A percentile compares a stretch with the other conserved stretches of the same genome.
phyloP scores from a whole-genome alignment of 2,329 filamentous ascomycete genomes.

The Colletotrichum cereale region DNA sequence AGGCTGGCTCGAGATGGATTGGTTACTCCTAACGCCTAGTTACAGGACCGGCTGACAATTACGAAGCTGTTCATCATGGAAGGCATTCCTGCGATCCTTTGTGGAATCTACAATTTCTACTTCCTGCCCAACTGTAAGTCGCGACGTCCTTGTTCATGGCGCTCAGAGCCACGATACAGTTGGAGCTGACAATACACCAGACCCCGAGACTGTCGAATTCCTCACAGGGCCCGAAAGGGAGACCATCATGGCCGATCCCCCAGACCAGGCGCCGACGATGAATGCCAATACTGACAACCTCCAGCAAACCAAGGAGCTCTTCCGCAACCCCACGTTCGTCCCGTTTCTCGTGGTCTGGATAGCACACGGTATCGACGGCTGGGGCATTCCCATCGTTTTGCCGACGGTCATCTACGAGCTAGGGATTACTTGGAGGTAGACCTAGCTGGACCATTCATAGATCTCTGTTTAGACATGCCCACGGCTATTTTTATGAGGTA shows the following conservation, averaged over 20 bases:
- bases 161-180: neutral
- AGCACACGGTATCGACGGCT: constrained; percentile 47
- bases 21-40: neutral
- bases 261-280: constrained; percentile 44
- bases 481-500: too few relatives aligned
- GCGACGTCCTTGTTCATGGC: neutral
- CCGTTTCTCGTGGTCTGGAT: constrained; percentile 47
- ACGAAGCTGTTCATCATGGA: constrained; percentile 46
- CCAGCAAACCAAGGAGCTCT: constrained; percentile 42
- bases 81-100: constrained; percentile 44
- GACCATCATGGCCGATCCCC: constrained; percentile 42
- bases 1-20: constrained; percentile 47
- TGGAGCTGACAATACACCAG: constrained; percentile 10
- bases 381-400: constrained; percentile 46
- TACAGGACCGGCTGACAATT: neutral
- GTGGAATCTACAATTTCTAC: constrained; percentile 44
- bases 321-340: constrained; percentile 43
- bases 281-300: constrained; percentile 42
- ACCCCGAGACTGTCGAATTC: constrained; percentile 44
- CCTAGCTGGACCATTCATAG: too few relatives aligned
- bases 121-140: constrained; percentile 44
- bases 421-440: constrained; percentile 42
- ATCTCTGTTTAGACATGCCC: too few relatives aligned
- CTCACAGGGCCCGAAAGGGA: constrained; percentile 43
- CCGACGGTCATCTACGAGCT: constrained; percentile 48